Evolutionary conservation across 2,329 filamentous ascomycete genomes (phyloP).

Genomic region (Monosporascus sp.): DNA sequence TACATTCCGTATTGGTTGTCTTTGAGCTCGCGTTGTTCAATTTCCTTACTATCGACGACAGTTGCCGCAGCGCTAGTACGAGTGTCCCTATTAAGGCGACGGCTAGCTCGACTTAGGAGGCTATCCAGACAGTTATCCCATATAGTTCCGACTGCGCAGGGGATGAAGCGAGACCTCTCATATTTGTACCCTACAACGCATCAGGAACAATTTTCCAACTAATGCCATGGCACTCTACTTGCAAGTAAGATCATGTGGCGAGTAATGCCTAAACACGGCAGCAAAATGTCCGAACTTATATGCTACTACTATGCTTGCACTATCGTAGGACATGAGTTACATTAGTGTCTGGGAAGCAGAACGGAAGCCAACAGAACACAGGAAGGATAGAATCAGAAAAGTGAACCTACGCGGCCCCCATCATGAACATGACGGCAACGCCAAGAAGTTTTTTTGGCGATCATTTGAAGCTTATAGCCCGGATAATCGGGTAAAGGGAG

Average conservation of each 20-base stretch:
- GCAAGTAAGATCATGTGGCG: slow-evolving; percentile 14
- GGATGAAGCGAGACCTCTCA: slow-evolving; percentile 13
- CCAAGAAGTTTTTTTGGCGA: slow-evolving; percentile 13
- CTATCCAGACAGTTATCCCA: slow-evolving; percentile 22
- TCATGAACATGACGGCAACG: slow-evolving; percentile 13
- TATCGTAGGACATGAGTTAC: neutral
- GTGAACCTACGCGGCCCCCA: slow-evolving; percentile 12
- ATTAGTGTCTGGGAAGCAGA: neutral
- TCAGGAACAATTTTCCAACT: too few relatives aligned
- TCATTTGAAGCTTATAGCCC: slow-evolving; percentile 16
- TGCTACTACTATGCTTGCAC: slow-evolving; percentile 15
- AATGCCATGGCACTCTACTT: neutral
- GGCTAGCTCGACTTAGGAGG: slow-evolving; percentile 18
- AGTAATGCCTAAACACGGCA: slow-evolving; percentile 4
- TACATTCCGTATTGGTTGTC: neutral
- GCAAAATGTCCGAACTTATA: slow-evolving; percentile 19
- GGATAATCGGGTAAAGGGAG: slow-evolving; percentile 18
- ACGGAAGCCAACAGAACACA: too few relatives aligned
- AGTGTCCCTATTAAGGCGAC: slow-evolving; percentile 21
- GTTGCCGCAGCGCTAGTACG: slow-evolving; percentile 11
- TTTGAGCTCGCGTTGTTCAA: neutral
- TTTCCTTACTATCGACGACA: neutral
- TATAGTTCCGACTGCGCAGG: slow-evolving; percentile 21
- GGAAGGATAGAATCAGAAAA: neutral
- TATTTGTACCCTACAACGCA: slow-evolving; percentile 12